A percentile compares a stretch with the other conserved stretches of the same genome.
Conservation (phyloP, 768 basidiomycete genomes). For the Lactifluus hygrophoroides region DNA sequence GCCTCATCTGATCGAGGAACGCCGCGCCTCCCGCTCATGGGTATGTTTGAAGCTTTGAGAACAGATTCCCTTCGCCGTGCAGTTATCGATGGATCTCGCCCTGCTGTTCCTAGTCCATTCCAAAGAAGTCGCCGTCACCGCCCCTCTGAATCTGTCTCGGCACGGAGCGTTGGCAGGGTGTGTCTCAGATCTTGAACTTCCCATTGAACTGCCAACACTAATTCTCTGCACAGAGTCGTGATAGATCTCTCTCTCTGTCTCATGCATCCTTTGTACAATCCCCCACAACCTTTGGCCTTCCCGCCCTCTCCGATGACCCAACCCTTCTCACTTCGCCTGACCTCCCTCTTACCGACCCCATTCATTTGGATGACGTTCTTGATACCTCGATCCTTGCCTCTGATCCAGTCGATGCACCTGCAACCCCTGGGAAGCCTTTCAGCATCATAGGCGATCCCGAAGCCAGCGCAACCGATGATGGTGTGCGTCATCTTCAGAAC, state of each 20-base stretch:
- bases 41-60: constrained; percentile 12
- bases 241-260: constrained; percentile 26
- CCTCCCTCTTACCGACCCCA: constrained; percentile 33
- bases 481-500: constrained; percentile 37
- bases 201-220: background rate
- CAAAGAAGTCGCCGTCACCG: constrained; percentile 14
- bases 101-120: constrained; percentile 18
- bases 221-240: constrained; percentile 25
- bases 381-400: constrained; percentile 64
- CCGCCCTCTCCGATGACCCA: constrained; percentile 23
- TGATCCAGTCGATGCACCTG: constrained; percentile 31
- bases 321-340: constrained; percentile 30
- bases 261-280: constrained; percentile 28
- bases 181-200: background rate
- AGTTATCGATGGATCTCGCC: constrained; percentile 20
- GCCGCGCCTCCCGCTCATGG: constrained; percentile 17
- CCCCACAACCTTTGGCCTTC: constrained; percentile 23
- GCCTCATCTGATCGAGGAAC: constrained; percentile 17
- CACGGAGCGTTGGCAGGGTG: constrained; percentile 12
- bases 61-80: constrained; percentile 10
- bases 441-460: constrained; percentile 19
- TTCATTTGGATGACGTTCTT: constrained; percentile 68
- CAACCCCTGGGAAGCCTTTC: constrained; percentile 2
- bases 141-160: constrained; percentile 16
- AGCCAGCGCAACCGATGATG: constrained; percentile 20